These are phyloP conservation scores for Gossypium arboreum DNA, from an alignment of 345 rosid genomes.

Conservation along the genomic window DNA sequence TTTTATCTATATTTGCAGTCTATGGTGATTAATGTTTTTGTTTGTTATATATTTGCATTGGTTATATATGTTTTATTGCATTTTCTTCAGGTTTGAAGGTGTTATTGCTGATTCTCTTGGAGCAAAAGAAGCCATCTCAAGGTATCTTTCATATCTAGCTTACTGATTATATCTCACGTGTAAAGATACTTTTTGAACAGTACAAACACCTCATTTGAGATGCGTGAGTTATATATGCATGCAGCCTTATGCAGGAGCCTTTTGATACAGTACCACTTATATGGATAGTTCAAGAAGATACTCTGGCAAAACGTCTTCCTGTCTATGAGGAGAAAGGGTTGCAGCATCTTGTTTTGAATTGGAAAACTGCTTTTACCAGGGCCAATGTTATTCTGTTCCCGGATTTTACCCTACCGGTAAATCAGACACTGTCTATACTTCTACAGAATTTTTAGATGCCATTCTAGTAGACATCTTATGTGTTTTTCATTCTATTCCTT, in stretches of 20 bases:
- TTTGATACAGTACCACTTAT: conserved; percentile 80
- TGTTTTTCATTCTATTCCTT: conserved; percentile 30
- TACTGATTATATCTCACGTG: neutral
- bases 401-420: conserved; percentile 80
- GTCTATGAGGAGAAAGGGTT: conserved; percentile 58
- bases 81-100: conserved; percentile 76
- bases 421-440: conserved; percentile 11
- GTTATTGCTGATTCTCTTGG: conserved; percentile 78
- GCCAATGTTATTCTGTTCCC: conserved; percentile 77
- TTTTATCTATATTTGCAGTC: conserved; percentile 13
- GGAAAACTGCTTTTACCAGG: conserved; percentile 77
- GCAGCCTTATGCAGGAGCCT: conserved; percentile 99
- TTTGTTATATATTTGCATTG: conserved; percentile 18
- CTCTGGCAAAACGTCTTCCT: conserved; percentile 73
- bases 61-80: conserved; percentile 23
- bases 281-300: conserved; percentile 92
- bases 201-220: conserved; percentile 21
- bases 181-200: neutral
- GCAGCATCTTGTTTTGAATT: conserved; percentile 56
- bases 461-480: conserved; percentile 20
- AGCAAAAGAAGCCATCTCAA: conserved; percentile 75
- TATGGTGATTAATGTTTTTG: conserved; percentile 11
- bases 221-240: conserved; percentile 57
- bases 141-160: conserved; percentile 34
- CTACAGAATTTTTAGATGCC: neutral